Percentiles rank a stretch among this genome's conserved stretches.
phyloP scores from a whole-genome alignment of 768 basidiomycete species.

The Xanthoconium stramineum region DNA sequence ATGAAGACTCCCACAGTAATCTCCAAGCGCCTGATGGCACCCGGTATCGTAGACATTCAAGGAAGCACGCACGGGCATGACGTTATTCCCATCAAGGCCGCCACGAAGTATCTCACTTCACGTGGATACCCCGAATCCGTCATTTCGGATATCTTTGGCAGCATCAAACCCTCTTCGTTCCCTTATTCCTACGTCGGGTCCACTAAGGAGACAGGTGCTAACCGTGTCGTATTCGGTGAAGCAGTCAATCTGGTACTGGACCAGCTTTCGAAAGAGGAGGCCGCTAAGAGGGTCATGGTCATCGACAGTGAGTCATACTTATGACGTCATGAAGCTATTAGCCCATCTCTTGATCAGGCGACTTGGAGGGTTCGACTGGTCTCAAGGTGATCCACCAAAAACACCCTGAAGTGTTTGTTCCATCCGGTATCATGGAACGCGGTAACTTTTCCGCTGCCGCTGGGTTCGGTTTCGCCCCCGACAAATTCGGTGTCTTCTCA shows the following conservation, averaged over 20 bases:
- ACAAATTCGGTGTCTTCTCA: conserved; percentile 86
- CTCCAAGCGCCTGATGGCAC: conserved; percentile 66
- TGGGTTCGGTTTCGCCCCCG: conserved; percentile 78
- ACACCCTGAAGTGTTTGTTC: conserved; percentile 83
- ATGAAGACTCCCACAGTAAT: conserved; percentile 45
- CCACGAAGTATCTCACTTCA: conserved; percentile 65
- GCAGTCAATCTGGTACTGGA: conserved; percentile 80
- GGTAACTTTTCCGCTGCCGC: conserved; percentile 83
- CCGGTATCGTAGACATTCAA: conserved; percentile 70
- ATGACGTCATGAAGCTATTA: background rate
- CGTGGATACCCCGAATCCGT: conserved; percentile 54
- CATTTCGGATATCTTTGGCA: conserved; percentile 51
- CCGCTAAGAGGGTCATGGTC: conserved; percentile 76
- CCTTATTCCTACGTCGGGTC: conserved; percentile 68
- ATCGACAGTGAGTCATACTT: conserved; percentile 62
- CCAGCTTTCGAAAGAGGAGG: conserved; percentile 69
- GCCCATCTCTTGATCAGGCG: conserved; percentile 42
- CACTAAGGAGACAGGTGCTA: conserved; percentile 72
- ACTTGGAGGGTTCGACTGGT: conserved; percentile 87
- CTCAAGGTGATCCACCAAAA: conserved; percentile 86
- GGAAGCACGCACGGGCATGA: conserved; percentile 82
- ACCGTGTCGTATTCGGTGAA: conserved; percentile 82
- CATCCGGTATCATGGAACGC: conserved; percentile 86
- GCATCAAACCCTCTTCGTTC: conserved; percentile 56
- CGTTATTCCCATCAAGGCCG: conserved; percentile 78